Base-by-base conservation (phyloP, 441 rosid species). In the Corymbia calophylla region DNA sequence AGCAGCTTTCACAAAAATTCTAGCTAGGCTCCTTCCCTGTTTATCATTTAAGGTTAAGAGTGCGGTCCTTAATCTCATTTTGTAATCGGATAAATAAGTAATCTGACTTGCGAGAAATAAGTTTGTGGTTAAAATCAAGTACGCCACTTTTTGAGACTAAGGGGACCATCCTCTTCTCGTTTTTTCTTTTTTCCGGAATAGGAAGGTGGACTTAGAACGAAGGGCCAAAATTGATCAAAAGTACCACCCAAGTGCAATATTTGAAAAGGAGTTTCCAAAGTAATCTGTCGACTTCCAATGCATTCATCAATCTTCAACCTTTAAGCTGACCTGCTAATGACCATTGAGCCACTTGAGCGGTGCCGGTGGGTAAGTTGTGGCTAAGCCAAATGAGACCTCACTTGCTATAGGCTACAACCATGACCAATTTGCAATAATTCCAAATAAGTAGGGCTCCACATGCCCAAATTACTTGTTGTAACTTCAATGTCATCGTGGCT, bases 401-500 rank as follows among this genome's bases (percentile, higher is more conserved):
- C 29, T 39, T 6, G 49, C 21, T 21, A 4, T 1, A 2, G 9
- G 68, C 1, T 60, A 8, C 17, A 0, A 39, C 0, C 49, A 73
- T 6, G 49, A 19, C 5, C 1, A 3, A 8, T 73, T 39, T 39
- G 49, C 49, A 73, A 13, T 10, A 3, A 35, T 73, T 11, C 48
- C 14, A 39, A 73, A 39, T 23, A 35, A 35, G 48, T 5, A 7
- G 7, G 21, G 73, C 23, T n/a, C 0, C 39, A 66, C 73, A 16
- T 31, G 73, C 1, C 2, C 4, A 16, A 39, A 5, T 66, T 66
- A 21, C 9, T 31, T 0, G 21, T 39, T 39, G 44, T 39, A 16
- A 23, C 18, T 31, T 31, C 73, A 66, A 0, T 1, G 2, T 8
- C 11, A 15, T 16, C 0, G 0, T 8, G 39, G 0, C 12, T n/a